Evolutionary conservation across 805 yeast species (phyloP), one percentile per base, ranked within the genome.

Genomic region (Blastobotrys terrestris): DNA sequence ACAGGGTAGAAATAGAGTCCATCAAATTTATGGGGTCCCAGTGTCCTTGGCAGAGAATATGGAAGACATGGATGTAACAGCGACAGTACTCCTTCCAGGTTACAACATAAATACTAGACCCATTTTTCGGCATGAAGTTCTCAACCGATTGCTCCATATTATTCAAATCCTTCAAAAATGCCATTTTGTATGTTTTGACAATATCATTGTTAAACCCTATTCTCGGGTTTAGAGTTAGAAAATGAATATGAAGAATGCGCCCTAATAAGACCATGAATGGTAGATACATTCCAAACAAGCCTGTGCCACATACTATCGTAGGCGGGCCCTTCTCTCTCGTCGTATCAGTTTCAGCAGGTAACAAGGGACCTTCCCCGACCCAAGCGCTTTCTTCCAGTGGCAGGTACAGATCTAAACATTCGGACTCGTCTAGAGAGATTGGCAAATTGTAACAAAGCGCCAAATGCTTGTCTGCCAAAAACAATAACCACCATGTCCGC

Each of bases 401-500:
- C 8, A 65, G 53, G 46, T 58, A 66, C n/a, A 71, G 43, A 3
- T 61, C 60, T 4, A 53, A 47, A n/a, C 65, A 64, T 39, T 66
- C 71, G n/a, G 59, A 52, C 52, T 72, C 74, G 3, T 60, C 50
- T 3, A 68, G 59, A 3, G 62, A 44, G 2, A 63, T 52, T 1
- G 65, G 63, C 2, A 64, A 51, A 51, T 71, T 70, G 55, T 70
- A 70, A 51, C 72, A 67, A 26, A 72, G 58, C 0, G 67, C 66
- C 7, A 70, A 62, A 50, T 70, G 64, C 45, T 73, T 59, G 52
- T 72, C 76, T 15, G 70, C 54, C 7, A 68, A 54, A 53, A 66
- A 71, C 1, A 72, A 55, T 7, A 68, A 61, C 74, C 75, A 71
- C 74, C 74, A 72, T 2, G 65, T 61, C 31, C 76, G 60, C 35